phyloP scores from a whole-genome alignment of 805 yeast genomes.

The Sugiyamaella lignohabitans region DNA sequence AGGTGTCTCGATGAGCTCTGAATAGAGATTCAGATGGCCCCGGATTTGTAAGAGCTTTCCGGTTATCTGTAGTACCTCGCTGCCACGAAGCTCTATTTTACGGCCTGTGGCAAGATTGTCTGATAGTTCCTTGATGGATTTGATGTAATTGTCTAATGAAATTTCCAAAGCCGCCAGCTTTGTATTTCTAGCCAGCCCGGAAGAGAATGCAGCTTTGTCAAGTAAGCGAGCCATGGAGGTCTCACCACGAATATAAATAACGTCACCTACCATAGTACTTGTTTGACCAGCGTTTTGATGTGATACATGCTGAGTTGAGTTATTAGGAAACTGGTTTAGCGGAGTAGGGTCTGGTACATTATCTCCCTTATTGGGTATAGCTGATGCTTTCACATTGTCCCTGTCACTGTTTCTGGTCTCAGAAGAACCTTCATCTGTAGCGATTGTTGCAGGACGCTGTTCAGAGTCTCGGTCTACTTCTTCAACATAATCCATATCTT shows the following conservation, averaged over 20 bases:
- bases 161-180: constrained; percentile 74
- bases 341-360: constrained; percentile 6
- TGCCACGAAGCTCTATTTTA: constrained; percentile 38
- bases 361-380: constrained; percentile 7
- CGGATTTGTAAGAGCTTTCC: constrained; percentile 71
- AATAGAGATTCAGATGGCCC: constrained; percentile 77
- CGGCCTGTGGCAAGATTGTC: constrained; percentile 59
- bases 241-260: constrained; percentile 55
- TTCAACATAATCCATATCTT: constrained; percentile 78
- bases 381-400: constrained; percentile 2
- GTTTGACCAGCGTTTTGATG: not conserved
- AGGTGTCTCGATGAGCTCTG: constrained; percentile 86
- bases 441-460: not conserved
- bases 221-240: constrained; percentile 44
- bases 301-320: not conserved
- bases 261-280: constrained; percentile 58
- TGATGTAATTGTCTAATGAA: constrained; percentile 62
- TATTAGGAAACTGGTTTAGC: not conserved
- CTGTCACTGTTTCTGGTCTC: not conserved
- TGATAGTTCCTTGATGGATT: constrained; percentile 55
- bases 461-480: constrained; percentile 24
- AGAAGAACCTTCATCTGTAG: not conserved
- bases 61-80: constrained; percentile 58
- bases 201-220: constrained; percentile 83
- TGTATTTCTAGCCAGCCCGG: constrained; percentile 82